Conservation (phyloP, 1,284 basidiomycete genomes). For the Erythrobasidium hasegawianum region DNA sequence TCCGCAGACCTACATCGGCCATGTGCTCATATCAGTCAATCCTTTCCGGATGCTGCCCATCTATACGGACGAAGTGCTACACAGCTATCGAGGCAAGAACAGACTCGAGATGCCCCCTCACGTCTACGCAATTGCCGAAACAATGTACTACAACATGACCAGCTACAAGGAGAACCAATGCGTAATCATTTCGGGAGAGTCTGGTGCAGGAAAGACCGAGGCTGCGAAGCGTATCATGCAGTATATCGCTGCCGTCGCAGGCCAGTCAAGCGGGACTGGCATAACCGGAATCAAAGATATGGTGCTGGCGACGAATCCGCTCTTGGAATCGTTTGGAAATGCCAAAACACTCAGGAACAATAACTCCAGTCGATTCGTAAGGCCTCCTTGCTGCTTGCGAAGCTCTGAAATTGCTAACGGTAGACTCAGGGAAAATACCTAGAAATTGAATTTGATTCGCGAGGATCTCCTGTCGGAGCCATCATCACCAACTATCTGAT, state of each 20-base stretch:
- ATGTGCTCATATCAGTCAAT: slow-evolving; percentile 97
- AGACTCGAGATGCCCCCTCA: slow-evolving; percentile 96
- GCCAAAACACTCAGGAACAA: slow-evolving; percentile 99
- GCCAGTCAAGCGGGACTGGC: slow-evolving; percentile 62
- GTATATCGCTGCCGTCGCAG: slow-evolving; percentile 96
- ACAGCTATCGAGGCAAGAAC: slow-evolving; percentile 93
- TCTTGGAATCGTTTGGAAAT: slow-evolving; percentile 97
- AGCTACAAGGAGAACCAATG: slow-evolving; percentile 99
- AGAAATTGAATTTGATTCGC: slow-evolving; percentile 96
- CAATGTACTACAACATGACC: slow-evolving; percentile 98
- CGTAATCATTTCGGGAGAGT: slow-evolving; percentile 99
- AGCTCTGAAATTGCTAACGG: no score
- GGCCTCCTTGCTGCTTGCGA: slow-evolving; percentile 46
- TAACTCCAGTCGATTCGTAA: slow-evolving; percentile 94
- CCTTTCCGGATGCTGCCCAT: slow-evolving; percentile 85
- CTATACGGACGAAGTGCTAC: slow-evolving; percentile 82
- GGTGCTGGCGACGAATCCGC: slow-evolving; percentile 96
- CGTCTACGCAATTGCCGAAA: slow-evolving; percentile 95
- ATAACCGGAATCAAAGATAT: slow-evolving; percentile 99
- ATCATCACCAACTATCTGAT: slow-evolving; percentile 98
- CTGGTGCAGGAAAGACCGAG: slow-evolving; percentile 94
- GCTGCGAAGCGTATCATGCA: slow-evolving; percentile 99
- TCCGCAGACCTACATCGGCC: slow-evolving; percentile 83
- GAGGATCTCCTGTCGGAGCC: slow-evolving; percentile 91
- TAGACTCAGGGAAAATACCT: slow-evolving; percentile 84